These are phyloP conservation scores for Pelagomonas calceolata DNA, from an alignment of 108 stramenopile genomes.

Conservation along the genomic window DNA sequence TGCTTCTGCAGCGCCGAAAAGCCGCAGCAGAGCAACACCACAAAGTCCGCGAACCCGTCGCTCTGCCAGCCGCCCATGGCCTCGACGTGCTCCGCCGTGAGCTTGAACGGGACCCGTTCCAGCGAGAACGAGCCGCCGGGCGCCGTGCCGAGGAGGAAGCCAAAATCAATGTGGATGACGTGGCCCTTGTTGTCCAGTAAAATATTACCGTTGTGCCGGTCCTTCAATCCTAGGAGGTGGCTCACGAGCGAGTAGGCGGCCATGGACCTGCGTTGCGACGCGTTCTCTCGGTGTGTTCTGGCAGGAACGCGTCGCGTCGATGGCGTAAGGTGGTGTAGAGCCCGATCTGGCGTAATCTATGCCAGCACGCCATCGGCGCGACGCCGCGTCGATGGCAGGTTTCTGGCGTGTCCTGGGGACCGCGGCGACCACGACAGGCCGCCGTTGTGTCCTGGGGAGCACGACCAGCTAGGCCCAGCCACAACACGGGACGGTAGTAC, in stretches of 20 bases:
- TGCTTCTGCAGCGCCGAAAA: conserved; percentile 90
- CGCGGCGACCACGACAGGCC: too few species aligned
- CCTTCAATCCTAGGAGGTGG: conserved; percentile 92
- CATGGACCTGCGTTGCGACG: too few species aligned
- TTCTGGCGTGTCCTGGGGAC: too few species aligned
- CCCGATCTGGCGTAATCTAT: too few species aligned
- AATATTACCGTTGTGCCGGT: conserved; percentile 93
- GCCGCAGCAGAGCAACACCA: conserved; percentile 83
- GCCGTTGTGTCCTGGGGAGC: too few species aligned
- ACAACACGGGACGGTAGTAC: too few species aligned
- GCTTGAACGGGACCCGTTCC: conserved; percentile 91
- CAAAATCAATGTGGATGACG: conserved; percentile 97
- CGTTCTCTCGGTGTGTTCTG: too few species aligned
- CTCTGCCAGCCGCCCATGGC: conserved; percentile 80
- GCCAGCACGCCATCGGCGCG: too few species aligned
- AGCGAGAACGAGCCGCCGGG: conserved; percentile 88
- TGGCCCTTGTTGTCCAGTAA: conserved; percentile 89
- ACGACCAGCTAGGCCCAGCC: too few species aligned
- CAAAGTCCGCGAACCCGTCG: conserved; percentile 84
- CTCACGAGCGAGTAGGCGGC: conserved; percentile 93
- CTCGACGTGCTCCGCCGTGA: conserved; percentile 91
- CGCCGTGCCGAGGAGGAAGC: conserved; percentile 87
- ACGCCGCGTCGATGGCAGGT: too few species aligned
- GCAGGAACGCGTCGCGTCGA: too few species aligned
- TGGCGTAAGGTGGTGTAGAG: too few species aligned